Evolutionary conservation across 2,329 filamentous ascomycete genomes (phyloP), one percentile per base, ranked within the genome.

Genomic region (Cordyceps farinosa): DNA sequence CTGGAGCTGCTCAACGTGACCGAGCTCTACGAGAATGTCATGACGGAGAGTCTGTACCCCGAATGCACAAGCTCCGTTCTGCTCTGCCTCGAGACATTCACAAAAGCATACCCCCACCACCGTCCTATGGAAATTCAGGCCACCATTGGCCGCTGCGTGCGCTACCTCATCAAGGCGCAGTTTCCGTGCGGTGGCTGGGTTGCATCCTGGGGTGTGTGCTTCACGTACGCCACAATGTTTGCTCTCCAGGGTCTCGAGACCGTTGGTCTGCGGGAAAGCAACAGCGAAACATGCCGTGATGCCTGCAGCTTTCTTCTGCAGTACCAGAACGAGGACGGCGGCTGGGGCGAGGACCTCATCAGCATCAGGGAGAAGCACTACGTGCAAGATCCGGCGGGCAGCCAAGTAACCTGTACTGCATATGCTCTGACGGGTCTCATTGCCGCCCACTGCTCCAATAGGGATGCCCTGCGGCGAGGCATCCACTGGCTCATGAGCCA

Each of bases 31-130:
- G 91, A 90, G 30, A 84, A 87, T 34, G 96, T 97, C 76, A 97
- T 97, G 92, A 88, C 96, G 62, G 91, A 96, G 72, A 96, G 96
- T 74, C 90, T 95, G 73, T 96, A 96, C 71, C 90, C 91, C 0
- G 92, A 97, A 75, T 97, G 92, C 78, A 96, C 92, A 1, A 96
- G 92, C 3, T 91, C 92, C 3, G 90, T 91, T 17, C 88, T 96
- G 7, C 96, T 90, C 1, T 90, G 90, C 0, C 81, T 97, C 22
- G 88, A 87, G 9, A 81, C 91, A 5, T 96, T 96, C 78, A 84
- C 85, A 69, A 83, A 88, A 69, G 82, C 88, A 72, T 92, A 90
- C 78, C 90, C 91, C 0, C 78, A 87, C 40, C 94, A 97, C 75
- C 84, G 91, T 53, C 72, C 83, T 0, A 75, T 81, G 1, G 92